Evolutionary conservation across 192 early-diverging fungal genomes (phyloP).

Genomic region (Podila minutissima): DNA sequence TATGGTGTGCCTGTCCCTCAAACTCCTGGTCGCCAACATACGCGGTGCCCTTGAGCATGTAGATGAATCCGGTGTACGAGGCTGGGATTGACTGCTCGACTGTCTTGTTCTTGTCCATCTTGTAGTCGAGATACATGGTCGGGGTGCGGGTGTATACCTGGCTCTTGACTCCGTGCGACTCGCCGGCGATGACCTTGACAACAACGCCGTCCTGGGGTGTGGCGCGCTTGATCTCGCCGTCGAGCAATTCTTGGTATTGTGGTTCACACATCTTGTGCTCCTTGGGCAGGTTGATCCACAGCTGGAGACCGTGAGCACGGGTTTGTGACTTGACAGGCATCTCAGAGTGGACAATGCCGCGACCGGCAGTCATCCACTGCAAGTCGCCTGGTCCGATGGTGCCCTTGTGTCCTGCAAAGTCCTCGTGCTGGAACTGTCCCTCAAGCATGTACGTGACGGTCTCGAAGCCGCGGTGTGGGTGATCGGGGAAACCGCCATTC

Average conservation of each 20-base stretch:
- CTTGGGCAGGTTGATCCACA: constrained; percentile 78
- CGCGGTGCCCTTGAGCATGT: constrained; percentile 22
- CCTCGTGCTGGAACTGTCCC: no score
- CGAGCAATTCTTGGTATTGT: constrained; percentile 51
- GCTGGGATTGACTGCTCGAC: constrained; percentile 14
- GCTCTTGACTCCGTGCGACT: no score
- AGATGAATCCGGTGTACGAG: constrained; percentile 24
- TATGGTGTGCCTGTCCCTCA: constrained; percentile 16
- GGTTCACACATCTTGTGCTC: constrained; percentile 67
- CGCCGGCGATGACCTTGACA: constrained; percentile 29
- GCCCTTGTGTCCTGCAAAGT: no score
- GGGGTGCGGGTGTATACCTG: constrained; percentile 20
- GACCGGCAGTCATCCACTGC: no score
- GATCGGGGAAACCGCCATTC: no score
- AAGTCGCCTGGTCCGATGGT: no score
- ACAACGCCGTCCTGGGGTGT: constrained; percentile 14
- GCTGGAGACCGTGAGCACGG: constrained; percentile 59
- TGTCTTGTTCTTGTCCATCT: constrained; percentile 12
- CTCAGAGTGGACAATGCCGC: constrained; percentile 58
- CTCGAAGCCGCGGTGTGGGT: no score
- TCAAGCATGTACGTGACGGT: no score
- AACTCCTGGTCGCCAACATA: constrained; percentile 21
- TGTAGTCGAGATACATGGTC: constrained; percentile 39
- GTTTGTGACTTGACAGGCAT: constrained; percentile 49
- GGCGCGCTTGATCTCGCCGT: constrained; percentile 43